Evolutionary conservation across 2,329 filamentous ascomycete genomes (phyloP).

Genomic region (Colletotrichum costaricense): DNA sequence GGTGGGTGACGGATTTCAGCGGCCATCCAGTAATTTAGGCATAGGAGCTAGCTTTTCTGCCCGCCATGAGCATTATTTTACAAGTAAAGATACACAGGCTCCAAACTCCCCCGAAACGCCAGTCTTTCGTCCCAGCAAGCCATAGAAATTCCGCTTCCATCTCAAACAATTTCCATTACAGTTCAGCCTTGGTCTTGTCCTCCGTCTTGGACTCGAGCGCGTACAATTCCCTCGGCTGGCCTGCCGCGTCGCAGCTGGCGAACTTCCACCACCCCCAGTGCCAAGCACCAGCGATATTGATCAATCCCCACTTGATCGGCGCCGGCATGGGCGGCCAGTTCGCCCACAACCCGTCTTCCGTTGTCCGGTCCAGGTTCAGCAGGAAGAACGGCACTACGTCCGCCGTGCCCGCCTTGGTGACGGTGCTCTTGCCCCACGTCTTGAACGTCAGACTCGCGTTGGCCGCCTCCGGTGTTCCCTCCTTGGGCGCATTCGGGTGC

Average conservation of each 20-base stretch:
- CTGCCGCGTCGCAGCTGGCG: constrained; percentile 67
- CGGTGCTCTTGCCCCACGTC: constrained; percentile 71
- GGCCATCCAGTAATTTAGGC: background rate
- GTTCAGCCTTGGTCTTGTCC: constrained; percentile 23
- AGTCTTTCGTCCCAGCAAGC: background rate
- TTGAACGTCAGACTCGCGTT: constrained; percentile 64
- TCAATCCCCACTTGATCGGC: constrained; percentile 68
- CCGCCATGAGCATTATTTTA: constrained; percentile 22
- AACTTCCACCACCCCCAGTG: constrained; percentile 73
- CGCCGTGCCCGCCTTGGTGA: constrained; percentile 68
- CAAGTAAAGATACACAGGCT: background rate
- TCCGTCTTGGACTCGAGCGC: constrained; percentile 49
- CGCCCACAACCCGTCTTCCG: constrained; percentile 69
- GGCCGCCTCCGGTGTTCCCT: constrained; percentile 56
- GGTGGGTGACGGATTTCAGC: background rate
- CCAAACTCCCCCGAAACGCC: constrained; percentile 12
- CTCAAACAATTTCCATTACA: background rate
- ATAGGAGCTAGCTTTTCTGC: constrained; percentile 6
- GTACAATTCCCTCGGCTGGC: constrained; percentile 64
- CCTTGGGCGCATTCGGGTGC: constrained; percentile 62
- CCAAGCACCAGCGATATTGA: constrained; percentile 68
- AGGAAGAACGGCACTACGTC: constrained; percentile 75
- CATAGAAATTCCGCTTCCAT: background rate
- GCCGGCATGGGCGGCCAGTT: constrained; percentile 74
- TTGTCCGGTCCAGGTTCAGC: constrained; percentile 69